Evolutionary conservation across 2,329 filamentous ascomycete genomes (phyloP), one percentile per base, ranked within the genome.

Genomic region (Cytospora chrysosperma): DNA sequence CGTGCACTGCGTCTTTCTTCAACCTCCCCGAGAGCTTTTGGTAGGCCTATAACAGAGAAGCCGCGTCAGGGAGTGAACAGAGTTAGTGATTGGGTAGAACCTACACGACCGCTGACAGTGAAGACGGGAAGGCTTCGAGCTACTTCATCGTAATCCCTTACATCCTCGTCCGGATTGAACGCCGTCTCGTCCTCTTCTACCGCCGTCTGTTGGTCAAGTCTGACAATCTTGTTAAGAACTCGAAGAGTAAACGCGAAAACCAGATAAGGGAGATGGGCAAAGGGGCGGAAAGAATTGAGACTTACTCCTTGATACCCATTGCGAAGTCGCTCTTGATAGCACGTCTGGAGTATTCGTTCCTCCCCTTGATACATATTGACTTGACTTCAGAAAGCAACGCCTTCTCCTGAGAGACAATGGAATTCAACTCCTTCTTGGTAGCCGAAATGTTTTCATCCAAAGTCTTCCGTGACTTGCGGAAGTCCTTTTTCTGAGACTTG

Each of bases 241-340:
- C 24, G 8, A 19, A 28, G 26, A 49, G 37, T 4, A 34, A 32
- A 24, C 24, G 24, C n/a, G 17, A 4, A 10, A 28, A 52, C 49
- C 66, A 2, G 2, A n/a, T 24, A 3, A 28, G 10, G 13, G 8
- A 2, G 9, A 6, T 24, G 26, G 10, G 4, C 6, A 12, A 7
- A 66, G 59, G 13, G 34, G 57, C 24, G 4, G 5, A 4, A 43
- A 32, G 28, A 13, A 47, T 49, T 7, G 26, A 52, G 28, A 40
- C 59, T 57, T 32, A 75, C 73, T 88, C 85, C 66, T 79, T 81
- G 58, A 88, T 82, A 0, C 86, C 86, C 53, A 78, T 75, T 1
- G 84, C 84, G 69, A 87, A 89, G 60, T 89, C 84, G 15, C 77
- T 71, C 68, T 82, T 81, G 47, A 89, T 88, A 0, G 79, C 79